Evolutionary conservation across 345 rosid species (phyloP), one percentile per base, ranked within the genome.

Genomic region (Gossypium raimondii): DNA sequence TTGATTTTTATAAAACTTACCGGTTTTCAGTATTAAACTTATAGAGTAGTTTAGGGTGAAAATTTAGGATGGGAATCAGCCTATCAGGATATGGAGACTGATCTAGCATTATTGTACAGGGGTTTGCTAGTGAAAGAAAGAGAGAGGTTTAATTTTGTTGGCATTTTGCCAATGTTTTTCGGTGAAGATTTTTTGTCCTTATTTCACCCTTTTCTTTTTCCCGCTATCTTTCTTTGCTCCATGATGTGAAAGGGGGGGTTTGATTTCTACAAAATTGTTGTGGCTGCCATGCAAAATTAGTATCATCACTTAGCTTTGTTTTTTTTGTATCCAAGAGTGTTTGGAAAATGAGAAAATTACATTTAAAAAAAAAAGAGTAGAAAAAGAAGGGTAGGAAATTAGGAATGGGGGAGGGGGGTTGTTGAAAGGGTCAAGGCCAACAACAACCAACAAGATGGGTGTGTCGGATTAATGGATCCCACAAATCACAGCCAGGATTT

Each of bases 401-500:
- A 34, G 41, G 41, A 34, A 34, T 34, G 41, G 41, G 67, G 79
- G 66, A 58, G 82, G 47, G 76, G 76, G 74, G 84, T 78, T 58
- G 84, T 70, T 79, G 72, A 78, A 81, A 60, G 11, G 48, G 81
- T 76, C 58, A 67, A 79, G 84, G 84, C 82, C 84, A 88, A 75
- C 87, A 76, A 81, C 85, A 48, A 48, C 52, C 52, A 48, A 48
- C 82, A 79, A 22, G 58, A 59, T 72, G 85, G 77, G 59, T 73
- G 57, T 85, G 86, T 78, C 81, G 76, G 84, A 72, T 81, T 48
- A 60, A 84, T 85, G 89, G 89, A 79, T 81, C 92, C 92, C 86
- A 81, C 89, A 83, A 77, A 87, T 87, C 88, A 67, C 84, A 84
- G 83, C 80, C 84, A 76, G 90, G 89, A 89, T 85, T 86, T 83